A percentile compares a stretch with the other conserved stretches of the same genome.
Evolutionary conservation across 2,329 filamentous ascomycete species (phyloP).

Genomic region (Coleophoma crateriformis): DNA sequence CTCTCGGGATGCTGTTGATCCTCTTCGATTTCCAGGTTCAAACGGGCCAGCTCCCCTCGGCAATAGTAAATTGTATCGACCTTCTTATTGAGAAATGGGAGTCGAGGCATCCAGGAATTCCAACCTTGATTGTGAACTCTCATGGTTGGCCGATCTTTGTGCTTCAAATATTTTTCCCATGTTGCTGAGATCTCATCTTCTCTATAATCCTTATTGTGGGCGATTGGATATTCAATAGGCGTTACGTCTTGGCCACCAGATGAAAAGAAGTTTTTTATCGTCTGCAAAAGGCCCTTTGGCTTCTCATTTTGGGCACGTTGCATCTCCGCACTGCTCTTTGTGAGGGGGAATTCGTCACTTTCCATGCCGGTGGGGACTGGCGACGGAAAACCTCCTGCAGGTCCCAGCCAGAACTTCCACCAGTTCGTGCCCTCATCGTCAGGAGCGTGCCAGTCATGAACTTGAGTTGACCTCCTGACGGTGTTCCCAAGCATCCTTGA

Average conservation of each 20-base stretch:
- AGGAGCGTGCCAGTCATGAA: conserved; percentile 14
- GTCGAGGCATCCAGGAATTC: conserved; percentile 66
- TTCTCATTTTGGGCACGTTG: conserved; percentile 22
- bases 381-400: conserved; percentile 53
- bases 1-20: conserved; percentile 83
- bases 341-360: conserved; percentile 32
- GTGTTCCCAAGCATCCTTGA: conserved; percentile 18
- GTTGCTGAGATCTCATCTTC: conserved; percentile 60
- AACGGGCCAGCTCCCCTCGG: conserved; percentile 74
- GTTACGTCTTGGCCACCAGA: conserved; percentile 30
- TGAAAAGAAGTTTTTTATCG: conserved; percentile 42
- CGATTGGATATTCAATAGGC: conserved; percentile 47
- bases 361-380: conserved; percentile 51
- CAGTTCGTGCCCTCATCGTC: conserved; percentile 29
- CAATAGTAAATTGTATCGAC: conserved; percentile 94
- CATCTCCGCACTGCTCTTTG: conserved; percentile 24
- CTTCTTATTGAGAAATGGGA: conserved; percentile 81
- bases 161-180: conserved; percentile 80
- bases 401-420: conserved; percentile 62
- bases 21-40: conserved; percentile 87
- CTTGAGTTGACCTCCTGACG: conserved; percentile 9
- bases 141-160: conserved; percentile 81
- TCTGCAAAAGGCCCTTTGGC: conserved; percentile 45
- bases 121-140: conserved; percentile 56
- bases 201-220: conserved; percentile 56